These are phyloP conservation scores for Huntiella omanensis DNA, from an alignment of 2,329 filamentous ascomycete species.

Conservation along the genomic window DNA sequence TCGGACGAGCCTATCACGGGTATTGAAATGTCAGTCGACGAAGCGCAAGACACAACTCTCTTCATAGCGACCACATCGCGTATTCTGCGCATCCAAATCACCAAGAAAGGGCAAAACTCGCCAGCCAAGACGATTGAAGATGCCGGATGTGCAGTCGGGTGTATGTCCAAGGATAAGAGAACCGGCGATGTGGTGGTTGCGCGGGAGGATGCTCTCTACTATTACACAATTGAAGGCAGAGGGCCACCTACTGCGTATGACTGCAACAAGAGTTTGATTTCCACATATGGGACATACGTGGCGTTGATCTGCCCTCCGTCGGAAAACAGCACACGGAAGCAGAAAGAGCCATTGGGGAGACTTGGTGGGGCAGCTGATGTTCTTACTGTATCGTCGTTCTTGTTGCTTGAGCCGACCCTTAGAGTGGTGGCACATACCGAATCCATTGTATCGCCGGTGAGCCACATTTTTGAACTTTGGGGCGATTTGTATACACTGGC, in stretches of 20 bases:
- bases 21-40: conserved; percentile 51
- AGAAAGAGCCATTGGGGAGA: conserved; percentile 24
- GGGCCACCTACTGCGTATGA: conserved; percentile 84
- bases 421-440: conserved; percentile 83
- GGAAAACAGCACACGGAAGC: conserved; percentile 11
- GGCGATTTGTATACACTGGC: conserved; percentile 80
- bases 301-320: conserved; percentile 63
- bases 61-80: conserved; percentile 84
- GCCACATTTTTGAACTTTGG: conserved; percentile 71
- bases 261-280: conserved; percentile 66
- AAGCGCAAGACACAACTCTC: conserved; percentile 44
- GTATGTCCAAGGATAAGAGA: conserved; percentile 71
- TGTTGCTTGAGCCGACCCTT: conserved; percentile 77
- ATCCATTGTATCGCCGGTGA: conserved; percentile 61
- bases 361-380: conserved; percentile 62
- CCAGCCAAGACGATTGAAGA: conserved; percentile 80
- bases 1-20: conserved; percentile 93
- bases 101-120: conserved; percentile 74
- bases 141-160: conserved; percentile 75
- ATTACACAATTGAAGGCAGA: conserved; percentile 69
- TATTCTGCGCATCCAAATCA: conserved; percentile 71
- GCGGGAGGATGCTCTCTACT: conserved; percentile 87
- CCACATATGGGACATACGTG: conserved; percentile 69
- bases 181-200: conserved; percentile 81
- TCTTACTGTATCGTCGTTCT: conserved; percentile 75